Base-by-base conservation (phyloP, 345 rosid genomes). In the Draba incana region DNA sequence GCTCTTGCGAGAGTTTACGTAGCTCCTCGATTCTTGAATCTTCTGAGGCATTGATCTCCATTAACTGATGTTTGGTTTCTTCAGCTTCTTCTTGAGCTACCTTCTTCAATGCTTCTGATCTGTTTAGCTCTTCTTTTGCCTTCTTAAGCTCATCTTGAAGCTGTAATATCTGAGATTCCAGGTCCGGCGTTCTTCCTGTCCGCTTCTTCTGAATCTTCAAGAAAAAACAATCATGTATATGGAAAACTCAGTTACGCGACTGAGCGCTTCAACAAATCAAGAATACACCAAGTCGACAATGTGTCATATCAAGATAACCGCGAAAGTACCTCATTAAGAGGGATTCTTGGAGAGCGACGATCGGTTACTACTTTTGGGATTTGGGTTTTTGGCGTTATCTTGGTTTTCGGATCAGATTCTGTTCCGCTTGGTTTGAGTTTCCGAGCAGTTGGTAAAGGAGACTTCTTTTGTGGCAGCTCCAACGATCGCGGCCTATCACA, bases 141-240 rank as follows among this genome's bases (percentile, higher is more conserved):
- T 82, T 94, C 77, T 83, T 91, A n/a, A 94, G 87, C 60, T 89
- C 98, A 70, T 84, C 93, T 77, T 85, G 93, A 64, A 94, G 90
- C 68, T 83, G 92, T 66, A 79, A 41, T 25, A 87, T 67, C 81
- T 85, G 94, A 14, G 83, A 74, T 70, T 87, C 96, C 58, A 85
- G 68, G 69, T 87, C 95, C 4, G 86, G 78, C 65, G 84, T 66
- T 72, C 49, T 85, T 69, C 83, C 69, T 3, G 77, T 70, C 30
- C 90, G 81, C 83, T 86, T 88, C 79, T 85, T 90, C 85, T 86
- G 79, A 47, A 73, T 65, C 62, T 74, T 75, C 27, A 28, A 71
- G 49, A 43, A 16, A 20, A 37, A 60, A 61, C 5, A 56, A 52
- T 44, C 63, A 71, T 14, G 23, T 5, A 56, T 39, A 49, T 10